Percentiles rank a stretch among this genome's conserved stretches.
Conservation (phyloP, 352 stramenopile species). For the Chrysophaeum taylorii region DNA sequence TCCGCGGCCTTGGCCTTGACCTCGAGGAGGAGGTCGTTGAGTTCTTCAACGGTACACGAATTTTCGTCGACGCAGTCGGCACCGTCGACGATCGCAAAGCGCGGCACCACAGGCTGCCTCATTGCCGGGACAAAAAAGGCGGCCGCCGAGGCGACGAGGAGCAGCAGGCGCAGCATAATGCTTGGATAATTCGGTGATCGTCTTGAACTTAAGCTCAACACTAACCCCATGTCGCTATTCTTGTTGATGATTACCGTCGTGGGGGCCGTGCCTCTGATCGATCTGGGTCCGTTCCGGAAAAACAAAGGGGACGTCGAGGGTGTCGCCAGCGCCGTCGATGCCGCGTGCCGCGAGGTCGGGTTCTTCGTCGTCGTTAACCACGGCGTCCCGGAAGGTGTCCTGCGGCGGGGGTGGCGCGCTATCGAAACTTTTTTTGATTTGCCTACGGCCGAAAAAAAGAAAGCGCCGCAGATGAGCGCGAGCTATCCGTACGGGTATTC, state of each 20-base stretch:
- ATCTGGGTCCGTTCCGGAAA: background rate
- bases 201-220: too few species aligned
- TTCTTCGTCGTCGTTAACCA: constrained; percentile 69
- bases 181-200: too few species aligned
- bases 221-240: too few species aligned
- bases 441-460: constrained; percentile 40
- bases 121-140: background rate
- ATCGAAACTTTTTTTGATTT: constrained; percentile 65
- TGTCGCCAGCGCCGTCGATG: background rate
- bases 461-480: constrained; percentile 36
- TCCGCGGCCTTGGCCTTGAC: constrained; percentile 3
- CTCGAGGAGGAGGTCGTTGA: background rate
- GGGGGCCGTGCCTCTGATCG: background rate
- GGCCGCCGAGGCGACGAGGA: background rate
- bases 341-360: constrained; percentile 42
- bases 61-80: background rate
- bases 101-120: background rate
- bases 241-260: too few species aligned
- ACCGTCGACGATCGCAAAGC: background rate
- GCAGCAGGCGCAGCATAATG: background rate
- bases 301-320: background rate
- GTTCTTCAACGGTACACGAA: background rate
- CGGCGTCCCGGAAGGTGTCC: constrained; percentile 42
- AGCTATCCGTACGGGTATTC: constrained; percentile 75
- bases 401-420: constrained; percentile 42